Evolutionary conservation across 2,329 filamentous ascomycete species (phyloP).

Genomic region (Ophiostoma ips): DNA sequence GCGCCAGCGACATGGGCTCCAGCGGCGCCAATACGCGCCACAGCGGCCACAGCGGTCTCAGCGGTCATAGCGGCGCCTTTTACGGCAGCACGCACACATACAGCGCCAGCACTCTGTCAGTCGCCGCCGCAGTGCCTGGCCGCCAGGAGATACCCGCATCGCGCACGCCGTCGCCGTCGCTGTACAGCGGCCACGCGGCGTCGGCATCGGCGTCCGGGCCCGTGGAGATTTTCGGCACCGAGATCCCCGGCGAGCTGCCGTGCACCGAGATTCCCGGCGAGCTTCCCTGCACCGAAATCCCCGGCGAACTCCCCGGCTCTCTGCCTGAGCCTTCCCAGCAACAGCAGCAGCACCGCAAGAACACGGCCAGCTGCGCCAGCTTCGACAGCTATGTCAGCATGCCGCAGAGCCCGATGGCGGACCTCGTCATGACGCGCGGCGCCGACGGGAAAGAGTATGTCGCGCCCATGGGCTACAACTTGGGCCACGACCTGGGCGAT

Average conservation of each 20-base stretch:
- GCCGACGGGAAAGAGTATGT: constrained; percentile 26
- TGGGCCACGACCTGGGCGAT: constrained; percentile 44
- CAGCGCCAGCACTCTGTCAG: not conserved
- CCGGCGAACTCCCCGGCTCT: not conserved
- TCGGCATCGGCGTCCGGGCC: not conserved
- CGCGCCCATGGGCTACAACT: constrained; percentile 44
- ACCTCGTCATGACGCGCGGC: constrained; percentile 28
- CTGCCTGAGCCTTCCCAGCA: no score
- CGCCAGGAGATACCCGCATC: constrained; percentile 5
- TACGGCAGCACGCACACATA: not conserved
- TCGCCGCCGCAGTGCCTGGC: not conserved
- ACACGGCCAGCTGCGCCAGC: constrained; percentile 9
- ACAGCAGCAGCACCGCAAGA: not conserved
- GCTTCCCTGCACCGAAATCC: not conserved
- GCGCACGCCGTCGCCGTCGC: constrained; percentile 2
- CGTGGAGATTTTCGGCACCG: not conserved
- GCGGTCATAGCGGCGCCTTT: constrained; percentile 3
- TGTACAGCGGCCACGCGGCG: not conserved
- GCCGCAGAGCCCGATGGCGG: constrained; percentile 37
- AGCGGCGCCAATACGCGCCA: not conserved
- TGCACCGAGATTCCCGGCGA: not conserved
- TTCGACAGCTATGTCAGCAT: constrained; percentile 28
- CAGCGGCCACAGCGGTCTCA: constrained; percentile 7
- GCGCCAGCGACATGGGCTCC: not conserved
- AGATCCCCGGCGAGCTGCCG: not conserved